Evolutionary conservation across 768 basidiomycete species (phyloP).

Genomic region (Lactarius akahatsu): DNA sequence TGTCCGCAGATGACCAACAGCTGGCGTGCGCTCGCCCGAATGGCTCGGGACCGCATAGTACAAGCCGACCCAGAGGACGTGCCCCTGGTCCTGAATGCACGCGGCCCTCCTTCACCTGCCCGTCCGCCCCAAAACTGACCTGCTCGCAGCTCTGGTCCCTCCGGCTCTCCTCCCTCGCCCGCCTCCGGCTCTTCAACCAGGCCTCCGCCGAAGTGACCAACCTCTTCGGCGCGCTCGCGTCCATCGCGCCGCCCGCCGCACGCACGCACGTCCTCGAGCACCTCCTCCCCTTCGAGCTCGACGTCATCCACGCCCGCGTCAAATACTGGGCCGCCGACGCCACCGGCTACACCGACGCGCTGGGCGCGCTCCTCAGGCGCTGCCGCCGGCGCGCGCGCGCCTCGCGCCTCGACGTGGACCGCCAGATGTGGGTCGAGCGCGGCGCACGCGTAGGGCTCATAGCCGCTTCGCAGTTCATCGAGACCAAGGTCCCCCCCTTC

Average conservation of each 20-base stretch:
- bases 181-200: conserved; percentile 83
- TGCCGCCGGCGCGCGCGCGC: conserved; percentile 51
- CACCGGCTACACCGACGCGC: conserved; percentile 75
- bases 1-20: conserved; percentile 79
- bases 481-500: conserved; percentile 68
- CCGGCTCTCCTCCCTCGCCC: conserved; percentile 73
- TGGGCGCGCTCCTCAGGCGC: conserved; percentile 58
- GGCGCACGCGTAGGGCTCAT: conserved; percentile 73
- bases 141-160: conserved; percentile 72
- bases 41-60: conserved; percentile 79
- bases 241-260: conserved; percentile 51
- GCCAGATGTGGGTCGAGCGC: conserved; percentile 78
- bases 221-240: conserved; percentile 67
- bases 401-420: conserved; percentile 35
- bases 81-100: conserved; percentile 61
- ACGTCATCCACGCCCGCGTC: conserved; percentile 69
- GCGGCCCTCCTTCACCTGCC: conserved; percentile 31
- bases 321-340: conserved; percentile 82
- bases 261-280: conserved; percentile 61
- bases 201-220: conserved; percentile 82
- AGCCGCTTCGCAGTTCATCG: conserved; percentile 76
- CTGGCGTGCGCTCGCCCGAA: conserved; percentile 80
- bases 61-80: conserved; percentile 68
- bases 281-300: conserved; percentile 55
- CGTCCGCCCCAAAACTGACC: background rate